Base-by-base conservation (phyloP, 2,329 filamentous ascomycete genomes). In the Ophiosphaerella korrae region DNA sequence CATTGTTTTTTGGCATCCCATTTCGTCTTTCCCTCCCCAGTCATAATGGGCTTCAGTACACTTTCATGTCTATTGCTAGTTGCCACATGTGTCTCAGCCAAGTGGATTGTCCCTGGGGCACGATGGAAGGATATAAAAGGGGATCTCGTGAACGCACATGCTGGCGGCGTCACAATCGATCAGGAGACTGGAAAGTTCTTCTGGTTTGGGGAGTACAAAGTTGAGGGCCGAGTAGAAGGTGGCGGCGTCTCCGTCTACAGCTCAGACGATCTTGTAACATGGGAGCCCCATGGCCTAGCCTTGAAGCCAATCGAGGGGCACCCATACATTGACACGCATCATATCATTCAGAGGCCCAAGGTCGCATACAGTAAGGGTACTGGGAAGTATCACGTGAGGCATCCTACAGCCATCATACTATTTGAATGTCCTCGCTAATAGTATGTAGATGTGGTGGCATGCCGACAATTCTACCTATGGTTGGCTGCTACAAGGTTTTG, bases 171-270 rank as follows among this genome's bases (percentile, higher is more conserved):
- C 6, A 78, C 78, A 0, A 64, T 81, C 0, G 82, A 86, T 35
- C 68, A 80, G 34, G 75, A 77, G 5, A 77, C 77, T 0, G 80
- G 80, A 13, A 82, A 77, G 52, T 87, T 84, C 64, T 86, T 80
- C 70, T 80, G 79, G 77, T 86, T 86, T 48, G 84, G 84, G 32
- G 84, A 87, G 63, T 82, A 84, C 71, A 87, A 87, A 70, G 71
- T 77, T 9, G 67, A 86, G 57, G 82, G 78, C 0, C 81, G 84
- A 53, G 76, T 75, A 7, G 84, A 87, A 60, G 84, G 84, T 8
- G 84, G 82, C 0, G 84, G 84, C 14, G 71, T 87, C 0, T 81
- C 81, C 0, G 84, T 85, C 1, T 72, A 72, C 53, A 85, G 82
- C 63, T 86, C 84, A 0, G 76, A 81, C 16, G 83, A 87, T 55